Evolutionary conservation across 192 early-diverging fungal species (phyloP), one percentile per base, ranked within the genome.

Genomic region (Backusella australiensis): DNA sequence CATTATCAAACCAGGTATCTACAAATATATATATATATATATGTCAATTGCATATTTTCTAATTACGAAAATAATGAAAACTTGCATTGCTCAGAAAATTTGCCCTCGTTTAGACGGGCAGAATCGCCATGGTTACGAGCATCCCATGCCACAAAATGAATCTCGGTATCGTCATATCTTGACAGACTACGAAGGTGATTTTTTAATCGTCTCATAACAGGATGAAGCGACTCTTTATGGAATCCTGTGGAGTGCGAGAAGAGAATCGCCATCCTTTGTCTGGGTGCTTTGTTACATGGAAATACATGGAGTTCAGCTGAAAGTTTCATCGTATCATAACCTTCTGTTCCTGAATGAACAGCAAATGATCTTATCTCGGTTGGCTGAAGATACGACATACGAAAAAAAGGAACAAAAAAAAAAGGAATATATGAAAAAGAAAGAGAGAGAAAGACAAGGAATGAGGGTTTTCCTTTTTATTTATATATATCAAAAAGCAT

Each of bases 201-300:
- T 15, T 63, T 49, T 14, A 87, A 53, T 1, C 73, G 44, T 7
- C 69, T 41, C 34, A 92, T 88, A 21, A 90, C 44, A 14, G 89
- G 87, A 46, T 90, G 80, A 77, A 88, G 89, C 0, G 81, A 74
- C 63, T 92, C 90, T 76, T 91, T 91, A 78, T 82, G 79, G 38
- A 91, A 85, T 5, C 90, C 88, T 49, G 85, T 90, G 0, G 90
- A 90, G 71, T 92, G 91, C 2, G 85, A 73, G 23, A 84, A 86
- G 23, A 92, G 69, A 21, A 91, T 52, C 5, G 79, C 78, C 12
- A 80, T n/a, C 19, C 34, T 79, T 23, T 49, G 2, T 34, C 41
- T 66, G 17, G 66, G 26, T 4, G n/a, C 14, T 1, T 9, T 63
- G 7, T 66, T 67, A 4, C 67, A 53, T 17, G 63, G 71, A 66